Percentiles rank a stretch among this genome's conserved stretches.
phyloP scores from a whole-genome alignment of 1,284 basidiomycete genomes.

The Moesziomyces antarcticus region DNA sequence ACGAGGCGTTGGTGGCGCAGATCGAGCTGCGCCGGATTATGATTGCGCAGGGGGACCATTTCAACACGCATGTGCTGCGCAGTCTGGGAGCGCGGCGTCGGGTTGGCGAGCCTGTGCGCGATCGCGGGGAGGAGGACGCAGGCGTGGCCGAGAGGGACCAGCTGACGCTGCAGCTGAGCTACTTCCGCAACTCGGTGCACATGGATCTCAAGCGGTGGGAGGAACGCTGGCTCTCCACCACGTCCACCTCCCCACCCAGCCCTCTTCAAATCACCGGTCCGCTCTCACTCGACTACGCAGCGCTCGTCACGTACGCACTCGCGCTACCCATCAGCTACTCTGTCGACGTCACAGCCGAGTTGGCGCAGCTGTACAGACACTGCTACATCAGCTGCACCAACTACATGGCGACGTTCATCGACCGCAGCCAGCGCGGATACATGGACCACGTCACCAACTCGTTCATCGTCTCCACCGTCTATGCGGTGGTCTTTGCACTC shows the following conservation, averaged over 20 bases:
- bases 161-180: conserved; percentile 29
- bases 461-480: conserved; percentile 29
- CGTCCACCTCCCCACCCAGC: conserved; percentile 1
- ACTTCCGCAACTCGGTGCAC: conserved; percentile 33
- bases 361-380: conserved; percentile 24
- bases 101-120: neutral
- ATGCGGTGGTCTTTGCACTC: conserved; percentile 31
- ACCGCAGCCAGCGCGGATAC: conserved; percentile 12
- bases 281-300: conserved; percentile 39
- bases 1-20: conserved; percentile 48
- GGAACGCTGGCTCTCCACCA: conserved; percentile 37
- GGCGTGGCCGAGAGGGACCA: conserved; percentile 24
- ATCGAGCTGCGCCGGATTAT: conserved; percentile 44
- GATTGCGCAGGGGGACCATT: conserved; percentile 23
- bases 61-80: conserved; percentile 38
- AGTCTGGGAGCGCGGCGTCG: conserved; percentile 11
- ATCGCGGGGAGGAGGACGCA: neutral
- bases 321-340: conserved; percentile 32
- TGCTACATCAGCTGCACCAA: conserved; percentile 45
- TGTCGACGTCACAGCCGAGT: conserved; percentile 22
- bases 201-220: conserved; percentile 51
- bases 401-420: conserved; percentile 45
- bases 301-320: conserved; percentile 42
- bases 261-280: conserved; percentile 34
- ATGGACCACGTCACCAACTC: conserved; percentile 34